These are phyloP conservation scores for Tephrocybe sp. DNA, from an alignment of 768 basidiomycete species.

Conservation along the genomic window DNA sequence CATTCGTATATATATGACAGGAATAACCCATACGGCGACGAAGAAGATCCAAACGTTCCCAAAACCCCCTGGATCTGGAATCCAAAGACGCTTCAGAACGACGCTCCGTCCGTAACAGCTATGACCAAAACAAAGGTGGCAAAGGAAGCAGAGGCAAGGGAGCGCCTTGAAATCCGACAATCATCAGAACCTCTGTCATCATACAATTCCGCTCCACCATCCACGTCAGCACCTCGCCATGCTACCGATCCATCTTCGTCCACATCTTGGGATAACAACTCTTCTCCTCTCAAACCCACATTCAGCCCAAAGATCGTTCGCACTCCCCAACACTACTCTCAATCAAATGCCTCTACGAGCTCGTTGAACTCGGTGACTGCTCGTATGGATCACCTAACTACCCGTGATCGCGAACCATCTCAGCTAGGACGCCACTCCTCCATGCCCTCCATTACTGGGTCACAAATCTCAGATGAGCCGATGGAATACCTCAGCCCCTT, in stretches of 20 bases:
- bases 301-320: constrained; percentile 70
- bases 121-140: constrained; percentile 13
- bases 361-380: constrained; percentile 23
- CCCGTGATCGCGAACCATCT: constrained; percentile 9
- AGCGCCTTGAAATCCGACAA: constrained; percentile 18
- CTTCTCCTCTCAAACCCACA: constrained; percentile 49
- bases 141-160: constrained; percentile 12
- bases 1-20: constrained; percentile 17
- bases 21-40: constrained; percentile 28
- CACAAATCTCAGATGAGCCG: constrained; percentile 42
- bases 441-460: constrained; percentile 27
- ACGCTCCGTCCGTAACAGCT: constrained; percentile 19
- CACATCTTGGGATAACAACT: constrained; percentile 11
- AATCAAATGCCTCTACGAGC: constrained; percentile 16
- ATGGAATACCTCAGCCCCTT: constrained; percentile 44
- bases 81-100: constrained; percentile 40
- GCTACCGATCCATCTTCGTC: constrained; percentile 14
- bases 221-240: constrained; percentile 5
- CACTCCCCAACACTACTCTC: constrained; percentile 54
- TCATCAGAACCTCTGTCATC: constrained; percentile 21
- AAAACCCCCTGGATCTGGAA: constrained; percentile 79
- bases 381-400: constrained; percentile 26
- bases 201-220: neutral
- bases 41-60: constrained; percentile 16
- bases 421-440: constrained; percentile 31